Conservation (phyloP, 331 rosid species). For the Telfairia occidentalis region DNA sequence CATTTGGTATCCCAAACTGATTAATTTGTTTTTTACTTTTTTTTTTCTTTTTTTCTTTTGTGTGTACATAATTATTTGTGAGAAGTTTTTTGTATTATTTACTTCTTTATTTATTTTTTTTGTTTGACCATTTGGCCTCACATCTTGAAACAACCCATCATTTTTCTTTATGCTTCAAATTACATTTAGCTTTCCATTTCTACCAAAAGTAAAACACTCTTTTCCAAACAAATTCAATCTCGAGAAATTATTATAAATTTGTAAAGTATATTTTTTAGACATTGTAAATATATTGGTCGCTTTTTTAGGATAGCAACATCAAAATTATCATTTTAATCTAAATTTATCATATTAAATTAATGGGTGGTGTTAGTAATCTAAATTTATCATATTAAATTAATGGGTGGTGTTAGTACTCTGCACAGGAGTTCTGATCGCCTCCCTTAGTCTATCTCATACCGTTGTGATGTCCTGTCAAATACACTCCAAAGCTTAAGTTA, state of each 20-base stretch:
- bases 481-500: too few species aligned
- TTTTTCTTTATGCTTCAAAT: neutral
- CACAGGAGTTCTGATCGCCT: too few species aligned
- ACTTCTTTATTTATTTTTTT: neutral
- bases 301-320: neutral
- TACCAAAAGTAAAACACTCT: neutral
- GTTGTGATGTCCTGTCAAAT: too few species aligned
- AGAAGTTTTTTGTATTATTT: neutral
- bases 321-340: too few species aligned
- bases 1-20: neutral
- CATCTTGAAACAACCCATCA: constrained; percentile 1
- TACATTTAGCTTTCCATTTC: neutral
- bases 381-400: too few species aligned
- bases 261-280: neutral
- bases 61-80: neutral
- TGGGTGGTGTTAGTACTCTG: too few species aligned
- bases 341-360: too few species aligned
- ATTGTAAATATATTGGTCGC: neutral
- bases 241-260: neutral
- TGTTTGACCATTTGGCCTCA: neutral
- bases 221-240: neutral
- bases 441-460: too few species aligned
- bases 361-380: too few species aligned
- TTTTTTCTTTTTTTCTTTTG: neutral
- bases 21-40: too few species aligned